Evolutionary conservation across 2,329 filamentous ascomycete species (phyloP).

Genomic region (Phyllosticta ampelicida): DNA sequence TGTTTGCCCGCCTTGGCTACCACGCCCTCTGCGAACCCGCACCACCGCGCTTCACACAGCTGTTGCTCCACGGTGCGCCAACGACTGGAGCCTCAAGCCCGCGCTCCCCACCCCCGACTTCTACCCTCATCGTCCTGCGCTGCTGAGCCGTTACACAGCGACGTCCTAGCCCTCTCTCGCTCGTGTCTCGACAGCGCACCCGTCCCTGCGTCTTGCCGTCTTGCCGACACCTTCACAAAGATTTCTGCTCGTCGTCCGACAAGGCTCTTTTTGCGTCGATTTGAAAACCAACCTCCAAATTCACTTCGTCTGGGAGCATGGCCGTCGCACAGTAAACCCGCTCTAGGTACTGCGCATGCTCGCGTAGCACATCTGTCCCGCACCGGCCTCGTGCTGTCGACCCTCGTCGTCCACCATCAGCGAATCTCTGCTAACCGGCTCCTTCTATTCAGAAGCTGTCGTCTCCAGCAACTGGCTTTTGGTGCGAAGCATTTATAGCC

Average conservation of each 20-base stretch:
- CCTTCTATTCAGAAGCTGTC: not conserved
- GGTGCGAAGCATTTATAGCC: conserved; percentile 9
- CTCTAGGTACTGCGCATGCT: conserved; percentile 1
- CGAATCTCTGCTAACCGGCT: not conserved
- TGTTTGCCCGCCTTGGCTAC: conserved; percentile 2
- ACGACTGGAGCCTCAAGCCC: not conserved
- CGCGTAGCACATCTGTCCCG: not conserved
- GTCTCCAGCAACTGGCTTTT: conserved; percentile 1
- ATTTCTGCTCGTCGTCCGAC: not conserved
- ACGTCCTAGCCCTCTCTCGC: conserved; percentile 6
- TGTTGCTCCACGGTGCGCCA: conserved; percentile 1
- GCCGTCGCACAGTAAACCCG: conserved; percentile 6
- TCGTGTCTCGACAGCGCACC: conserved; percentile 8
- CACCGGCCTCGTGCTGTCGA: conserved; percentile 1
- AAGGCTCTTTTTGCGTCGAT: not conserved
- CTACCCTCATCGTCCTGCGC: not conserved
- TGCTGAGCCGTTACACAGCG: conserved; percentile 5
- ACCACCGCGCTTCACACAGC: conserved; percentile 6
- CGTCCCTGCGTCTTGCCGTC: conserved; percentile 8
- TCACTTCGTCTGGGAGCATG: conserved; percentile 7
- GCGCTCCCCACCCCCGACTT: not conserved
- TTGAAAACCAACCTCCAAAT: conserved; percentile 9
- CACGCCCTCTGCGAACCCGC: conserved; percentile 6
- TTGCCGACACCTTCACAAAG: not conserved
- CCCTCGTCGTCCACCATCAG: not conserved